Base-by-base conservation (phyloP, 495 filamentous ascomycete species). In the Penicillium ucsense region DNA sequence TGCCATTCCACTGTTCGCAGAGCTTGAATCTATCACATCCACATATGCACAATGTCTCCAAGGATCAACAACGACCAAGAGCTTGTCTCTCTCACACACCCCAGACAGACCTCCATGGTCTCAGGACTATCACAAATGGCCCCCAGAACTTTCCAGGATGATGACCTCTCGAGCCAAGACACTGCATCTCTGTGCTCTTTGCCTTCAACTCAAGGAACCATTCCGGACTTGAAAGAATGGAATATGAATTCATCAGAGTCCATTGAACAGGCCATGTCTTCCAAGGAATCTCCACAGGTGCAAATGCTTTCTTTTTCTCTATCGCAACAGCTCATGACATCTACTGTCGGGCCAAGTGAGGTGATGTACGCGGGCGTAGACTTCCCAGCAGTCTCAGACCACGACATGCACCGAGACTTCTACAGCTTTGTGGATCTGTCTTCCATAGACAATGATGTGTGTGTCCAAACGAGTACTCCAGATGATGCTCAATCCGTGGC, bases 241-340 rank as follows among this genome's bases (percentile, higher is more conserved):
- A 56, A 56, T 37, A 39, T 74, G 53, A 66, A 56, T 50, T 64
- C 62, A 57, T 47, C 64, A 61, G 68, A 72, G 30, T 61, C 63
- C 28, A 45, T 71, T 52, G 66, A 72, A 38, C 60, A 59, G 53
- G 62, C 64, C 47, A 61, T 69, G 38, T 55, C 59, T 44, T 64
- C 64, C 48, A 62, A 62, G 48, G 68, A 74, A 41, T 65, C 70
- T 40, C 65, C 68, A 41, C 67, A 67, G 48, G 68, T 74, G 42
- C 67, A 72, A 47, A 70, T 74, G 68, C 57, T 73, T 51, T 69
- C 70, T 52, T 74, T 67, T 55, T 67, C 66, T 38, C 57, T 72
- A 50, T 68, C 70, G 45, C 67, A 72, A 35, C 70, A 71, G 47
- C 55, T 72, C 27, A 60, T 72, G 57, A 68, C 69, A 37, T 63